Evolutionary conservation across 495 filamentous ascomycete species (phyloP), one percentile per base, ranked within the genome.

Genomic region (Penicillium malachiteum): DNA sequence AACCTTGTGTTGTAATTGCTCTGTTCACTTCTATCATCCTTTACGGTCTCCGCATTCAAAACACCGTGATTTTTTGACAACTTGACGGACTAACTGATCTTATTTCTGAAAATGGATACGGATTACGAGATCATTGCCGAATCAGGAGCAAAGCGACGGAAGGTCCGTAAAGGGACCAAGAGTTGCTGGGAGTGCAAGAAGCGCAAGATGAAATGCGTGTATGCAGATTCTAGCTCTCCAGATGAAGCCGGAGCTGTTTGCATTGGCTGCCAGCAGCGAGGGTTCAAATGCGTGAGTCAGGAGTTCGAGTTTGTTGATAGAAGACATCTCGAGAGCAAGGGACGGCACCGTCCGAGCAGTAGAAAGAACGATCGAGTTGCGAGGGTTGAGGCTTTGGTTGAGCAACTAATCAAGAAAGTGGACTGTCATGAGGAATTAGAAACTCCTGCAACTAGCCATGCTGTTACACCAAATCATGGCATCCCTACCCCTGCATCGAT

Each of bases 81-180:
- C 34, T 49, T 38, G 48, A 30, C 8, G 3, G 33, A 50, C 34
- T 49, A 13, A 17, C 14, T 39, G 33, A 50, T 16, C 39, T 9
- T 21, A 11, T 50, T 8, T 31, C n/a, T n/a, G n/a, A n/a, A n/a
- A n/a, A 39, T 50, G 2, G 48, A 39, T 5, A 39, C 12, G 6
- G 48, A 50, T 50, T 35, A 52, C 50, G 50, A 44, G 2, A 21
- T 50, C 14, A 21, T 43, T 21, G 43, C 43, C 43, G 43, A 45
- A 45, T 45, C 43, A n/a, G 48, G 39, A 31, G n/a, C 47, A 4
- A 56, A 56, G 40, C 47, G 54, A 39, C 43, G 54, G 41, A 56
- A 56, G 54, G 31, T 56, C 12, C 47, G 54, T 39, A 50, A 56
- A 50, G 54, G 54, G n/a, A 56, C 54, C 84, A 2, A 88, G 76